Base-by-base conservation (phyloP, 257 asterid genomes). In the Eustoma russellianum region DNA sequence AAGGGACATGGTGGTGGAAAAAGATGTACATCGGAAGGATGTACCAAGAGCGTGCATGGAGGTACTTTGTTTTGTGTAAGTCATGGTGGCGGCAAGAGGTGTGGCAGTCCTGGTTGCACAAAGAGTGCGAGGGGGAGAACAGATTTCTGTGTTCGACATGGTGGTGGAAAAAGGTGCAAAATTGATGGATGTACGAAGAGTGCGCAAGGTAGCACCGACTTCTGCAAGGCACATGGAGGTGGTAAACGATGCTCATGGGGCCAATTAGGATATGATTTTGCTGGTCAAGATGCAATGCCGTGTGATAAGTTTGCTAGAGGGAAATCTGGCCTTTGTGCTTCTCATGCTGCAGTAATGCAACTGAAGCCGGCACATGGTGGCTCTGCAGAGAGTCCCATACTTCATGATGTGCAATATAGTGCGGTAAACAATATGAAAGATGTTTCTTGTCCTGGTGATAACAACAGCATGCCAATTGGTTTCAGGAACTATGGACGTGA, bases 1-100 rank as follows among this genome's bases (percentile, higher is more conserved):
- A 82, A 79, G 72, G 84, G 80, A 43, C 92, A 82, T 3, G 87
- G 92, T 41, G 84, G 84, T 5, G 92, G 92, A 24, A 79, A 79
- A 71, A 68, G 88, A 61, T 82, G 87, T 62, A 74, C 82, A 8
- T 61, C 61, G 8, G 70, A 74, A 54, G 83, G 85, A 28, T 79
- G 85, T 58, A 66, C 79, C 2, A 79, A 79, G 68, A 82, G 83
- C 14, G 85, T 79, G 40, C 85, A 82, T 17, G 87, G 85, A 30
- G 92, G 83, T 10, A 79, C 87, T 28, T 68, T 67, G 28, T 82
- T 76, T 54, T 82, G 92, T 53, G 86, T 82, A 5, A 57, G 77
- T 50, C 84, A 82, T 41, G 92, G 92, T 54, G 79, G 84, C 19
- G 86, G 86, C 33, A 72, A 82, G 74, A 74, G 92, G 63, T 82